A percentile compares a stretch with the other conserved stretches of the same genome.
These are phyloP conservation scores for Rhipidocladum racemiflorum DNA, from an alignment of 176 grass and related monocot species.

Conservation along the genomic window DNA sequence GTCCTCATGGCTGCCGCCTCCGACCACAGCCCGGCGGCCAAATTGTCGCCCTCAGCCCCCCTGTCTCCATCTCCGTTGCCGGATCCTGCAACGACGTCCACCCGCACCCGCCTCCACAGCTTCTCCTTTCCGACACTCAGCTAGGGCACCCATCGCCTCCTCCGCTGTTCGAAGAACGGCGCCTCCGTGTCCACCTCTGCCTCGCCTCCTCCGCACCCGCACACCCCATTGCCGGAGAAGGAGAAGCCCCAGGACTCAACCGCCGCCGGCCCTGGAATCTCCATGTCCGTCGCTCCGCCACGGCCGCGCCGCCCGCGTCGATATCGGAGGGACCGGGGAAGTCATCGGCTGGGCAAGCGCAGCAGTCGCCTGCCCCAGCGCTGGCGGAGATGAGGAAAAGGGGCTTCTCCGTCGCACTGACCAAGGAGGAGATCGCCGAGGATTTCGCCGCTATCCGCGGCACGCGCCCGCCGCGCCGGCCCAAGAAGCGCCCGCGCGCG, in stretches of 20 bases:
- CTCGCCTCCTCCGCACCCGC: slow-evolving; percentile 7
- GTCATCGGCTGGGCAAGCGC: background rate
- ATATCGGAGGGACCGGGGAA: background rate
- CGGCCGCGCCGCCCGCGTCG: background rate
- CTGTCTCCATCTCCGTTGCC: background rate
- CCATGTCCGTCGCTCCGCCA: slow-evolving; percentile 19
- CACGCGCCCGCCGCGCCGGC: slow-evolving; percentile 36
- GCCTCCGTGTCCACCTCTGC: background rate
- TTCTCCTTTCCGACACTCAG: slow-evolving; percentile 38
- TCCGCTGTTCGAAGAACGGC: slow-evolving; percentile 40
- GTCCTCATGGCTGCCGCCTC: slow-evolving; percentile 37
- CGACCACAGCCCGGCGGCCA: background rate
- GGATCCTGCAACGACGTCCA: background rate
- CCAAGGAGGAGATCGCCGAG: slow-evolving; percentile 41
- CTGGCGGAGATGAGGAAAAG: slow-evolving; percentile 20
- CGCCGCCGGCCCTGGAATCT: slow-evolving; percentile 17
- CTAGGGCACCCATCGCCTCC: slow-evolving; percentile 40
- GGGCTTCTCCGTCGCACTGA: slow-evolving; percentile 38
- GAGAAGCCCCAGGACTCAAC: background rate
- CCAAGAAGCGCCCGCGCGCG: slow-evolving; percentile 42
- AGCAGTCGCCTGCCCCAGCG: background rate
- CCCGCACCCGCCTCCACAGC: slow-evolving; percentile 13
- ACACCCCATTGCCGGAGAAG: slow-evolving; percentile 29
- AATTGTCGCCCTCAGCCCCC: background rate
- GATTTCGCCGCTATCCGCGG: slow-evolving; percentile 45